Conservation (phyloP, 1,284 basidiomycete genomes). For the Cryptococcus neoformans region DNA sequence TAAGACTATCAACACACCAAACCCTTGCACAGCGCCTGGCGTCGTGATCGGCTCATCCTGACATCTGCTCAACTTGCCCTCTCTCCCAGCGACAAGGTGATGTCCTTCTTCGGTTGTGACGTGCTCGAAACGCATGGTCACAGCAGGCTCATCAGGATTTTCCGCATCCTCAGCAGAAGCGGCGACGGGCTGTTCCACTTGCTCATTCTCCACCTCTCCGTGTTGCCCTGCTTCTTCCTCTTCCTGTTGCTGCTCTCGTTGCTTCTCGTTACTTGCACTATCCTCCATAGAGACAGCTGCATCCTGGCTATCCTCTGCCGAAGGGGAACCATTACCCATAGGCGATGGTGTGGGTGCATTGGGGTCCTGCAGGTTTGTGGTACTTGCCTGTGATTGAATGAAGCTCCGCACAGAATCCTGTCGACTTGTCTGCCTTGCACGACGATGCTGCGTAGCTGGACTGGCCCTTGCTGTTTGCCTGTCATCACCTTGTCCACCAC, state of each 20-base stretch:
- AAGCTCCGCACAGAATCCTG: conserved; percentile 34
- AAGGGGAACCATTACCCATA: background rate
- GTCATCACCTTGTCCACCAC: background rate
- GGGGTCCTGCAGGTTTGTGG: conserved; percentile 33
- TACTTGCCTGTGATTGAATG: conserved; percentile 36
- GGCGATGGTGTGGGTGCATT: conserved; percentile 37
- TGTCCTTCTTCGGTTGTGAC: conserved; percentile 66
- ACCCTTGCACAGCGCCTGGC: conserved; percentile 81
- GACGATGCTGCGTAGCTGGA: conserved; percentile 14
- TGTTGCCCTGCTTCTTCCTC: background rate
- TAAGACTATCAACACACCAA: conserved; percentile 75
- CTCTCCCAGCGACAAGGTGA: conserved; percentile 69
- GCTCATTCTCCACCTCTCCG: conserved; percentile 1
- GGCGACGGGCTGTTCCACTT: background rate
- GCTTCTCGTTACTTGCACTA: background rate
- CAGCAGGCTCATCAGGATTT: conserved; percentile 35
- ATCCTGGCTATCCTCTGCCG: background rate
- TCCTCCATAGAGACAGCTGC: background rate
- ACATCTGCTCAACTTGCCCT: conserved; percentile 65
- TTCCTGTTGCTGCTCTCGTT: background rate
- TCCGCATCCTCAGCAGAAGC: background rate
- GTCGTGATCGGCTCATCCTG: conserved; percentile 88
- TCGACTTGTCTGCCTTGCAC: conserved; percentile 6
- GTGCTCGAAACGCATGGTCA: conserved; percentile 67
- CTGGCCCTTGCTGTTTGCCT: conserved; percentile 8